Percentiles rank a stretch among this genome's conserved stretches.
phyloP scores from a whole-genome alignment of 2,329 filamentous ascomycete species.

The Tolypocladium nubicola region DNA sequence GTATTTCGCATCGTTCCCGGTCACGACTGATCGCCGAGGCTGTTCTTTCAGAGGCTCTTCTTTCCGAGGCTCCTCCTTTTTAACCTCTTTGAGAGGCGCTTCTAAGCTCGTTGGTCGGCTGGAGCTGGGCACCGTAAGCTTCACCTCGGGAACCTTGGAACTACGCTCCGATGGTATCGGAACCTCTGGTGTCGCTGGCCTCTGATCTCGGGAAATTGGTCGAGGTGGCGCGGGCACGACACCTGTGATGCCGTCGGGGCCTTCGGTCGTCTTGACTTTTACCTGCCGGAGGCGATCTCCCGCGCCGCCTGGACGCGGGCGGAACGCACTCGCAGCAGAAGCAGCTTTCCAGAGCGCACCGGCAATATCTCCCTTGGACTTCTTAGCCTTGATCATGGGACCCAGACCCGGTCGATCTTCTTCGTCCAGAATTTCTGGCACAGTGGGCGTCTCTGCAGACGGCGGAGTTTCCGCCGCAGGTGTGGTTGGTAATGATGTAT shows the following conservation, averaged over 20 bases:
- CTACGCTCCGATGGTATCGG: conserved; percentile 20
- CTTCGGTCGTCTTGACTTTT: conserved; percentile 47
- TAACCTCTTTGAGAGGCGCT: conserved; percentile 21
- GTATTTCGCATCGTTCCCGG: conserved; percentile 69
- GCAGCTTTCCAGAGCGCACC: conserved; percentile 66
- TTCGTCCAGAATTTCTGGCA: conserved; percentile 13
- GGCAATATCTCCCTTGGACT: conserved; percentile 61
- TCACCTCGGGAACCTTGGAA: conserved; percentile 44
- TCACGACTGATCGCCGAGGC: conserved; percentile 49
- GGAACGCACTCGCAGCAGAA: conserved; percentile 53
- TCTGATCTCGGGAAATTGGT: conserved; percentile 26
- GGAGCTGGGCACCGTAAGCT: conserved; percentile 40
- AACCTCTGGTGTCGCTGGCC: conserved; percentile 12
- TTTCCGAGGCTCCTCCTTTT: conserved; percentile 16
- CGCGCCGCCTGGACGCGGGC: conserved; percentile 78
- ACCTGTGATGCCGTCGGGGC: conserved; percentile 79
- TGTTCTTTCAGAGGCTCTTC: conserved; percentile 38
- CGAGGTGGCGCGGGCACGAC: conserved; percentile 71
- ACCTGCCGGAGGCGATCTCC: conserved; percentile 64
- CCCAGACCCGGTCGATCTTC: conserved; percentile 64
- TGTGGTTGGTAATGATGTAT: conserved; percentile 12
- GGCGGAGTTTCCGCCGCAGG: conserved; percentile 15
- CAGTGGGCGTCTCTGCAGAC: conserved; percentile 11
- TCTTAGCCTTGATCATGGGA: conserved; percentile 81
- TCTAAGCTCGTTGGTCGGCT: conserved; percentile 26